Evolutionary conservation across 1,284 basidiomycete species (phyloP), one percentile per base, ranked within the genome.

Genomic region (Apiotrichum sp.): DNA sequence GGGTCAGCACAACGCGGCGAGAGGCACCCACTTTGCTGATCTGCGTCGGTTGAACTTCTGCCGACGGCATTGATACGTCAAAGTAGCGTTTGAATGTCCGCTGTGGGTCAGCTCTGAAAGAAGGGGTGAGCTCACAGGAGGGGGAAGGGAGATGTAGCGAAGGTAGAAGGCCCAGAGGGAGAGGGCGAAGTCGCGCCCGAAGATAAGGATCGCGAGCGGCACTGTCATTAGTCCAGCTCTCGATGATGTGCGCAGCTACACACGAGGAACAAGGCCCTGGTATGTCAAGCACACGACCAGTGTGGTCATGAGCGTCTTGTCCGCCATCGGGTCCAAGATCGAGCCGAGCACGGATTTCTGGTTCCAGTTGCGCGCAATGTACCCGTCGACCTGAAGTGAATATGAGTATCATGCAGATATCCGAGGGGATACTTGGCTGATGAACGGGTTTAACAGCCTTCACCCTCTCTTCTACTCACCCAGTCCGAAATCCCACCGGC

Each of bases 251-350:
- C 32, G 32, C 22, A 42, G 36, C 22, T 13, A 67, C 77, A 50
- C 65, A 93, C 93, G 65, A n/a, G 95, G 93, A 34, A 98, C 78
- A 62, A 95, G 79, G 8, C 84, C 86, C 63, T 88, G 86, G 79
- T 88, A 83, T 0, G 89, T 84, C 55, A 98, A 78, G 1, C 91
- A 88, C 47, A 95, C 79, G 2, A 91, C 92, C 71, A 98, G 80
- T 1, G 93, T 97, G 1, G 95, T 96, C 86, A 98, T 89, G 46
- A 99, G 79, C 31, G 85, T 81, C 78, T 99, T 99, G 81, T 99
- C 95, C 2, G 96, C 95, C 0, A 93, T 92, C 7, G 95, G 95
- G 73, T 99, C 96, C 6, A 98, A 82, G 57, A 98, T 93, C 10
- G 89, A 89, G 9, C 95, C 95, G 38, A 98, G 81, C 9, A 98